A percentile compares a stretch with the other conserved stretches of the same genome.
phyloP scores from a whole-genome alignment of 2,329 filamentous ascomycete species.

The Trichoderma atrobrunneum region DNA sequence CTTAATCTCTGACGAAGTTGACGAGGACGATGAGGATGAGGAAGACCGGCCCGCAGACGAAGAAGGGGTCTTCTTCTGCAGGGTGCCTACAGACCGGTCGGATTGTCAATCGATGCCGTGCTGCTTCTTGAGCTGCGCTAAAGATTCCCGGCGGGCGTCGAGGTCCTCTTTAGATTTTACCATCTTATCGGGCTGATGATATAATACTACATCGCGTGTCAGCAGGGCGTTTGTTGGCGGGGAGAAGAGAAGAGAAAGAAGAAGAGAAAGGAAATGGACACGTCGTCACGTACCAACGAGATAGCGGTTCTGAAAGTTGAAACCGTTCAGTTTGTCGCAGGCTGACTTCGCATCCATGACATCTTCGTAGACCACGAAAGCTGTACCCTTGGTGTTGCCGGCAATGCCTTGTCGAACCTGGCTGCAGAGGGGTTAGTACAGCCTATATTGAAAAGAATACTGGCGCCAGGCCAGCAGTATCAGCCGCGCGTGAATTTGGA shows the following conservation, averaged over 20 bases:
- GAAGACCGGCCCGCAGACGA: slow-evolving; percentile 62
- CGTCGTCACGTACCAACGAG: slow-evolving; percentile 72
- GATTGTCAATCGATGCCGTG: slow-evolving; percentile 97
- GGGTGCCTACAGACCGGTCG: slow-evolving; percentile 63
- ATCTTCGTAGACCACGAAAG: slow-evolving; percentile 99
- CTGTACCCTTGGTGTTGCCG: slow-evolving; percentile 95
- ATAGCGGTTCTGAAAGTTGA: slow-evolving; percentile 99
- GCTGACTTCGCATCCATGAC: slow-evolving; percentile 98
- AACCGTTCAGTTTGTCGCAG: slow-evolving; percentile 99
- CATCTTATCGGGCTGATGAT: slow-evolving; percentile 66
- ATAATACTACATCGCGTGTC: slow-evolving; percentile 48
- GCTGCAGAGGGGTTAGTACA: slow-evolving; percentile 46
- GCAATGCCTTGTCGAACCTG: slow-evolving; percentile 99
- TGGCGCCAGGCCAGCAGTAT: slow-evolving; percentile 5
- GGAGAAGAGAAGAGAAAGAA: not conserved
- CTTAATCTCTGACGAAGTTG: slow-evolving; percentile 41
- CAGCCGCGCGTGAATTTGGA: slow-evolving; percentile 21
- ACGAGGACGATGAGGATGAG: slow-evolving; percentile 44
- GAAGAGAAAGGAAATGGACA: not conserved
- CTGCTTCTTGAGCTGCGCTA: slow-evolving; percentile 97
- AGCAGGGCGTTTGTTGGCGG: not conserved
- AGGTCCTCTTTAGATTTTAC: slow-evolving; percentile 88
- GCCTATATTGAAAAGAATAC: not conserved
- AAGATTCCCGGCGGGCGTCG: slow-evolving; percentile 88
- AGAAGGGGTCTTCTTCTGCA: slow-evolving; percentile 42